Evolutionary conservation across 192 early-diverging fungal genomes (phyloP), one percentile per base, ranked within the genome.

Genomic region (Mortierella hygrophila): DNA sequence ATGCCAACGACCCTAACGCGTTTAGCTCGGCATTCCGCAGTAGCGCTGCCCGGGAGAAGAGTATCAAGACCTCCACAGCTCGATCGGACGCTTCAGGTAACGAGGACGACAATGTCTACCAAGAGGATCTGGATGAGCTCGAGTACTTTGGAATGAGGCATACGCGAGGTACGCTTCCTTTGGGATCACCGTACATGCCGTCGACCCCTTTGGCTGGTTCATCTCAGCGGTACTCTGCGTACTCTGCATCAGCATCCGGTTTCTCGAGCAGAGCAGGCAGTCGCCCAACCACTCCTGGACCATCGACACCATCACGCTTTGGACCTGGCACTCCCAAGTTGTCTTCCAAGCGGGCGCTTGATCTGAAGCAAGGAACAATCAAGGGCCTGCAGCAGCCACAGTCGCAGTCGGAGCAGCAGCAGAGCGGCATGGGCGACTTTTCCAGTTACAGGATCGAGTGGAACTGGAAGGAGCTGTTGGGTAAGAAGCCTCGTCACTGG

Each of bases 391-490:
- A 75, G 41, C 37, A 76, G n/a, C 37, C 42, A n/a, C 63, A 38
- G 37, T n/a, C 26, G 10, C 75, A 76, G 4, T 42, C 60, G 20
- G n/a, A 40, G 40, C 75, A 63, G 15, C 47, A 35, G 52, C 75
- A 77, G 41, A 79, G 70, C 4, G 78, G 26, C 9, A 78, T 63
- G 18, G 32, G 44, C 5, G 83, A 85, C 49, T 86, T 86, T 76
- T 81, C 84, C 40, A 86, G 81, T 44, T 86, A 86, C 68, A 74
- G 71, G 72, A 86, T 86, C 37, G 84, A 86, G 46, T 86, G 84
- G 84, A 86, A 86, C 54, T 86, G 84, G 84, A 86, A 86, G 41
- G 84, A 86, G 42, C 65, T 86, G 37, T 41, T 81, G 70, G 84
- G 84, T 70, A 86, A 86, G 70, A 86, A 81, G 42, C 84, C 84